Evolutionary conservation across 2,329 filamentous ascomycete genomes (phyloP).

Genomic region (Madurella mycetomatis): DNA sequence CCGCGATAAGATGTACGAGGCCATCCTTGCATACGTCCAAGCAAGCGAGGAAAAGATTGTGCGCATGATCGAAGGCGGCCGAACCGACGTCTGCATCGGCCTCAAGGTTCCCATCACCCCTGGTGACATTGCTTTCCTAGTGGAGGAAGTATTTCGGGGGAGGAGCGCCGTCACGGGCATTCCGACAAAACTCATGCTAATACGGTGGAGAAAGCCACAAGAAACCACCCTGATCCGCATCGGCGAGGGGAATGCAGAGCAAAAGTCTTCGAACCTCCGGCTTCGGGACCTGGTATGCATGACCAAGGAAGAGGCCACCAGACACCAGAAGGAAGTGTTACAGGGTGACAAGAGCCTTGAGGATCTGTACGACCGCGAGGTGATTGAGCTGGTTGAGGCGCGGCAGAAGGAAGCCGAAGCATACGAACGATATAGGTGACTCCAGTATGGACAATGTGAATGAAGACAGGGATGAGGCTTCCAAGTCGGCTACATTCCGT

Average conservation of each 20-base stretch:
- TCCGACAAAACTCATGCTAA: conserved; percentile 71
- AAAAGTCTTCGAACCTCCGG: conserved; percentile 68
- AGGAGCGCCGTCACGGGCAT: conserved; percentile 80
- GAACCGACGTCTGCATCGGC: conserved; percentile 55
- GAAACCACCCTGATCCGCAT: conserved; percentile 54
- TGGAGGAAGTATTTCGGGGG: conserved; percentile 84
- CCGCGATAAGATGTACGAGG: conserved; percentile 88
- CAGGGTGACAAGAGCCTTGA: conserved; percentile 62
- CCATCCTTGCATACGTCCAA: conserved; percentile 71
- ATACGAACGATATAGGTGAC: conserved; percentile 51
- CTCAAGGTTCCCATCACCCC: conserved; percentile 73
- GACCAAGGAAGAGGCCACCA: conserved; percentile 83
- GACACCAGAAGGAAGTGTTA: conserved; percentile 77
- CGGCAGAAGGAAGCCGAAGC: conserved; percentile 63
- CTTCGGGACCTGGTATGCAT: conserved; percentile 77
- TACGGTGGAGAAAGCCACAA: conserved; percentile 70
- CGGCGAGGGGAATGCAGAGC: conserved; percentile 63
- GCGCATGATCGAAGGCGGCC: conserved; percentile 43
- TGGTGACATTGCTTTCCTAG: conserved; percentile 79
- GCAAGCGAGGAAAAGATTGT: conserved; percentile 73
- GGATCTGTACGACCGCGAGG: conserved; percentile 68
- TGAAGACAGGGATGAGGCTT: too few relatives aligned
- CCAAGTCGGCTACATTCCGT: background rate
- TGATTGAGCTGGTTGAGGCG: conserved; percentile 62
- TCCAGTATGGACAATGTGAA: background rate